A percentile compares a stretch with the other conserved stretches of the same genome.
phyloP scores from a whole-genome alignment of 257 asterid genomes.

The Solanum gracilifrons region DNA sequence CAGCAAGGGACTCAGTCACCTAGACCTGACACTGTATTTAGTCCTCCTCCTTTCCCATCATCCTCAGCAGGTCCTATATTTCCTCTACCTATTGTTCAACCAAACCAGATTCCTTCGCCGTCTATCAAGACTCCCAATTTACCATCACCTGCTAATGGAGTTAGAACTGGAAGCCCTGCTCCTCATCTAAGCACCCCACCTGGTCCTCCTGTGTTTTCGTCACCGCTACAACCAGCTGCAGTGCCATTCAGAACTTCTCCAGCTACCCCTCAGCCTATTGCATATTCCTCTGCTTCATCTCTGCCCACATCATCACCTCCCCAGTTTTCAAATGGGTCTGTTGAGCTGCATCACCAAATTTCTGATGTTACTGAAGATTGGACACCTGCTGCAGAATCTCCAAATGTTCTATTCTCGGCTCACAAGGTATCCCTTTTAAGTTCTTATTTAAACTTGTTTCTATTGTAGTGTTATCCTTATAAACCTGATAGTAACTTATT shows the following conservation, averaged over 20 bases:
- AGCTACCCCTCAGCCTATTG: slow-evolving; percentile 85
- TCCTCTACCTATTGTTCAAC: slow-evolving; percentile 47
- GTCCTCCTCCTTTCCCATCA: slow-evolving; percentile 36
- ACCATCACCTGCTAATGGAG: slow-evolving; percentile 54
- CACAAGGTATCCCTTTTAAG: slow-evolving; percentile 50
- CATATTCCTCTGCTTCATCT: slow-evolving; percentile 64
- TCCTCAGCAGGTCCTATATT: slow-evolving; percentile 40
- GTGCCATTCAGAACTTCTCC: slow-evolving; percentile 97
- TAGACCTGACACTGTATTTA: slow-evolving; percentile 14
- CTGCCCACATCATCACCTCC: slow-evolving; percentile 72
- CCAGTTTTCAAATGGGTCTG: slow-evolving; percentile 56
- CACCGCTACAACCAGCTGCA: slow-evolving; percentile 93
- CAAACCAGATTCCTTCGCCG: slow-evolving; percentile 60
- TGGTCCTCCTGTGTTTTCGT: slow-evolving; percentile 91
- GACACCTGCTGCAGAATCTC: slow-evolving; percentile 33
- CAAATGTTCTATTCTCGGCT: slow-evolving; percentile 80
- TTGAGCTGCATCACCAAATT: slow-evolving; percentile 47
- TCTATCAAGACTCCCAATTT: slow-evolving; percentile 54
- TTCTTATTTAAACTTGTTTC: not conserved
- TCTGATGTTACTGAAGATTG: slow-evolving; percentile 46
- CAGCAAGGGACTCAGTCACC: slow-evolving; percentile 13
- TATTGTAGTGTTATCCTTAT: not conserved
- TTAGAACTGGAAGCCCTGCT: slow-evolving; percentile 46
- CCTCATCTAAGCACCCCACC: slow-evolving; percentile 95
- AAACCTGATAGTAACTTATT: not conserved